Conservation (phyloP, 345 rosid genomes). For the Erucastrum elatum region DNA sequence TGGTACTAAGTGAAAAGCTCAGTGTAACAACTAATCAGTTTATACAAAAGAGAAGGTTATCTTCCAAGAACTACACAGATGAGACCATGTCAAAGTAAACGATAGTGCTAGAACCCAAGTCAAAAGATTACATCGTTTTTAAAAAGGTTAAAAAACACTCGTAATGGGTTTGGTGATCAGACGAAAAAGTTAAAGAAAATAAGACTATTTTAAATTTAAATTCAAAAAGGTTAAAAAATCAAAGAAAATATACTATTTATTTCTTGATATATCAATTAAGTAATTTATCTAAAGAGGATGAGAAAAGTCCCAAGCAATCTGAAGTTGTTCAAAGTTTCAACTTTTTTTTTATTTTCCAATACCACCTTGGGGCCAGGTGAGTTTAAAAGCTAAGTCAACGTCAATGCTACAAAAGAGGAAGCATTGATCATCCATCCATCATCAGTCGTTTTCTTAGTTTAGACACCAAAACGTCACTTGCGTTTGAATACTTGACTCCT, state of each 20-base stretch:
- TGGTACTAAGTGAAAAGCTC: not conserved
- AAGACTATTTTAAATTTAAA: not conserved
- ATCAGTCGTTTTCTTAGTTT: conserved; percentile 18
- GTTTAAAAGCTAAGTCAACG: conserved; percentile 35
- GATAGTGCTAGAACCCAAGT: conserved; percentile 34
- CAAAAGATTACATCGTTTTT: conserved; percentile 26
- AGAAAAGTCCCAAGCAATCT: conserved; percentile 34
- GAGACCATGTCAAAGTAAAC: conserved; percentile 41
- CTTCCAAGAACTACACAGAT: conserved; percentile 25
- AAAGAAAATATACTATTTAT: not conserved
- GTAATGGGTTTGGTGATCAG: conserved; percentile 41
- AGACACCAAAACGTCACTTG: conserved; percentile 22
- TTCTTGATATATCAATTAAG: not conserved
- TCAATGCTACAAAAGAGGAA: conserved; percentile 42
- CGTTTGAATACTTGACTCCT: conserved; percentile 28
- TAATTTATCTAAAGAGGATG: not conserved
- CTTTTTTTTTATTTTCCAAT: not conserved
- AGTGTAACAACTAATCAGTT: conserved; percentile 4
- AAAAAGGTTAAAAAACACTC: conserved; percentile 3
- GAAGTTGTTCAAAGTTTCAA: conserved; percentile 28
- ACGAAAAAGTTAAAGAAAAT: not conserved
- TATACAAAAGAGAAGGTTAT: conserved; percentile 12
- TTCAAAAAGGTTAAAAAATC: not conserved
- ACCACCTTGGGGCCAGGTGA: conserved; percentile 1
- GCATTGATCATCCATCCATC: conserved; percentile 25